Evolutionary conservation across 345 rosid species (phyloP), one percentile per base, ranked within the genome.

Genomic region (Populus nigra): DNA sequence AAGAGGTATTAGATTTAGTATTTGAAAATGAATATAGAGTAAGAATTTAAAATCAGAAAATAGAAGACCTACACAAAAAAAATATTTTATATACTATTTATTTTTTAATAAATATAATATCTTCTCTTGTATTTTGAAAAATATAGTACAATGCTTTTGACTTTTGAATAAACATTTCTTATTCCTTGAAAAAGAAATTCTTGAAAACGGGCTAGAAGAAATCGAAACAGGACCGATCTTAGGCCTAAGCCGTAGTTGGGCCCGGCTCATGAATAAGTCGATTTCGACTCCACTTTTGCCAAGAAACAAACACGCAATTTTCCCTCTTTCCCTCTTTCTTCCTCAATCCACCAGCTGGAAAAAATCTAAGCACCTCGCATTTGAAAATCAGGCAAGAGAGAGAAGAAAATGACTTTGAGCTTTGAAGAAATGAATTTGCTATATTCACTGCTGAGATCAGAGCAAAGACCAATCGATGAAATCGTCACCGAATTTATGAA

Each of bases 401-500:
- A 23, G 43, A n/a, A 43, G 74, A 73, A 61, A 76, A 77, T 76
- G 83, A 75, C 73, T 49, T 80, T 87, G 88, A 88, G 76, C 74
- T 71, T 55, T 8, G 92, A 91, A 39, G 97, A 94, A 81, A 86
- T 90, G 71, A 82, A 78, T 78, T 16, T 72, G 75, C 39, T 91
- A 17, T 71, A 82, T 69, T 63, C 86, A 70, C 75, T 90, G 25
- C 86, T 92, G 70, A 87, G 87, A 74, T 84, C 85, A 59, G 96
- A 90, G 73, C 84, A 86, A 53, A 85, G 84, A 31, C 85, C 92
- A 2, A 77, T 92, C 67, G 89, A 83, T 29, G 92, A 89, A 63
- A 81, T 87, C 67, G 61, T 85, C 15, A 47, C 93, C 71, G 93
- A 92, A 77, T 91, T 90, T 87, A 80, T 71, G 83, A 85, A 94